Conservation (phyloP, 1,284 basidiomycete species). For the Polyporus tsugae region DNA sequence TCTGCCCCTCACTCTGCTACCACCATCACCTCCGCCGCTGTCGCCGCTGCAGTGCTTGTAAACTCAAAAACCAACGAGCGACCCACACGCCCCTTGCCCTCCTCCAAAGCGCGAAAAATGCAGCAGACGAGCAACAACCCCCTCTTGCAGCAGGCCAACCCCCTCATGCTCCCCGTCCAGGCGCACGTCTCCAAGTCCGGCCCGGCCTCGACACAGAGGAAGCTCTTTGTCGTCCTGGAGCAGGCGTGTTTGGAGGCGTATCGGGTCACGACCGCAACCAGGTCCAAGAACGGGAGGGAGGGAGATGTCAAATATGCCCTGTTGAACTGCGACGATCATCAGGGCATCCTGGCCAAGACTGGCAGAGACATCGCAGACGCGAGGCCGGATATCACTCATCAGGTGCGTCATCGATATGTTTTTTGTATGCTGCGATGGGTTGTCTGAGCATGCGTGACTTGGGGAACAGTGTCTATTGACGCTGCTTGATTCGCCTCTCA, state of each 20-base stretch:
- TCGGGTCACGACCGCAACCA: conserved; percentile 74
- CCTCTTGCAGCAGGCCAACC: conserved; percentile 62
- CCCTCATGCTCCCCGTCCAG: conserved; percentile 81
- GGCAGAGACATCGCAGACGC: conserved; percentile 98
- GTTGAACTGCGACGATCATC: conserved; percentile 99
- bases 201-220: conserved; percentile 57
- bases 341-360: conserved; percentile 97
- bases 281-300: conserved; percentile 59
- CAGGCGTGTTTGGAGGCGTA: conserved; percentile 97
- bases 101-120: conserved; percentile 55
- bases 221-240: conserved; percentile 91
- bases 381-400: conserved; percentile 98
- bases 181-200: conserved; percentile 77
- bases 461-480: conserved; percentile 87
- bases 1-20: conserved; percentile 26
- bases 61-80: conserved; percentile 40
- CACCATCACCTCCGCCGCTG: conserved; percentile 22
- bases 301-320: conserved; percentile 95
- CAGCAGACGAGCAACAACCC: conserved; percentile 44
- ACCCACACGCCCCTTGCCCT: conserved; percentile 58
- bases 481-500: conserved; percentile 95
- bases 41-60: conserved; percentile 23
- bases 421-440: background rate
- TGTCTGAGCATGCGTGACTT: background rate
- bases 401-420: conserved; percentile 61